Evolutionary conservation across 805 yeast genomes (phyloP), one percentile per base, ranked within the genome.

Genomic region (Dipodascopsis uninucleata): DNA sequence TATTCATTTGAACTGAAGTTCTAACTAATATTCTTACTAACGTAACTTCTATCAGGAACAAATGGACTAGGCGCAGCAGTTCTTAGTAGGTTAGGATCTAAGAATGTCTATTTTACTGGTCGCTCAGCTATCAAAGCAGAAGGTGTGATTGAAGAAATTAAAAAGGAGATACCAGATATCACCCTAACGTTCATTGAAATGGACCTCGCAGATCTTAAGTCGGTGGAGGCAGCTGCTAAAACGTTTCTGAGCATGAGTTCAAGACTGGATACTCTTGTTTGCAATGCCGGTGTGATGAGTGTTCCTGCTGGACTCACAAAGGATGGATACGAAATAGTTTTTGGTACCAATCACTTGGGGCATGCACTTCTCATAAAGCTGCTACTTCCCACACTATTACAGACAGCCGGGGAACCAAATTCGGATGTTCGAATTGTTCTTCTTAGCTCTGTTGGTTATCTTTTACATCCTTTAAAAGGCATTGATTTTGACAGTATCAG

Each of bases 201-300:
- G 5, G 56, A 53, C 29, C 41, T 53, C 21, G 26, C 36, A 8
- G 43, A 48, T 23, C 33, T 53, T n/a, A 39, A 42, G 10, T 45
- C 52, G 16, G 36, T 45, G 14, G 28, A 40, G 18, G n/a, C 12
- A 7, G 58, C 57, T 2, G 57, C 58, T 10, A 35, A 32, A 17
- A 39, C 33, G 14, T 39, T 53, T 33, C 26, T 25, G 12, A 33
- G 18, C 14, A 28, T 17, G 17, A 20, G 18, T 17, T 39, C 41
- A 24, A 48, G 66, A 12, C 60, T 86, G 25, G 78, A 85, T 61
- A 63, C 85, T 16, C 68, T 86, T 23, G 73, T 86, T 37, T 76
- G 82, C 56, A 85, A 85, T 61, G 88, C 94, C 1, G 90, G 93
- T 2, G 78, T 82, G 6, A 81, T 82, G 79, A 88, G 84, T 12